Conservation (phyloP, 2,329 filamentous ascomycete genomes). For the Aspergillus novoparasiticus region DNA sequence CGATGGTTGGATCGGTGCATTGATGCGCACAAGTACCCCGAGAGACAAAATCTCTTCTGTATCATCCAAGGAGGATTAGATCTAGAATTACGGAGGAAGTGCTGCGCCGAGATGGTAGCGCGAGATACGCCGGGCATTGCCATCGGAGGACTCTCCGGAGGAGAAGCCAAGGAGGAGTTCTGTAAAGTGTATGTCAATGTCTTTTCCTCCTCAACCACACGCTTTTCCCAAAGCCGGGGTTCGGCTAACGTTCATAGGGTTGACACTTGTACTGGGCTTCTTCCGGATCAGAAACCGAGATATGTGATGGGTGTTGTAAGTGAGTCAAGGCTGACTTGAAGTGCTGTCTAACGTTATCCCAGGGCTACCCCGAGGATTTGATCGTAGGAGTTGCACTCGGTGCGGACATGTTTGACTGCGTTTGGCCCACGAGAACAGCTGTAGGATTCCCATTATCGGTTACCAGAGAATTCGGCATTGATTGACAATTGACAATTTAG, state of each 20-base stretch:
- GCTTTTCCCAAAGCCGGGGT: neutral
- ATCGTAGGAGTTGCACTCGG: slow-evolving; percentile 91
- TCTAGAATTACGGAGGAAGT: slow-evolving; percentile 79
- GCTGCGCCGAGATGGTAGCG: slow-evolving; percentile 82
- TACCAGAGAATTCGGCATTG: slow-evolving; percentile 9
- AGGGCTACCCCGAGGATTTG: slow-evolving; percentile 92
- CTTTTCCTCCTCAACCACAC: neutral
- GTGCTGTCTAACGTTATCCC: slow-evolving; percentile 22
- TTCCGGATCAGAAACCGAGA: slow-evolving; percentile 90
- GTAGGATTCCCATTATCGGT: slow-evolving; percentile 43
- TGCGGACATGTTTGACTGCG: slow-evolving; percentile 99
- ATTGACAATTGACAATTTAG: slow-evolving; percentile 28
- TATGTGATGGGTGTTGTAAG: slow-evolving; percentile 95
- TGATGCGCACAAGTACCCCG: slow-evolving; percentile 79
- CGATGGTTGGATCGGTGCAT: slow-evolving; percentile 97
- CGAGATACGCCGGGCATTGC: slow-evolving; percentile 94
- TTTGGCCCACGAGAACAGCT: slow-evolving; percentile 95
- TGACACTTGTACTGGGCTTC: slow-evolving; percentile 76
- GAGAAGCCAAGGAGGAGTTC: slow-evolving; percentile 91
- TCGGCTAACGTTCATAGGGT: slow-evolving; percentile 53
- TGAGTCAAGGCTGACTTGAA: slow-evolving; percentile 1
- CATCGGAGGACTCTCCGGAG: slow-evolving; percentile 91
- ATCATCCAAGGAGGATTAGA: slow-evolving; percentile 97
- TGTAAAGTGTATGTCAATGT: slow-evolving; percentile 67
- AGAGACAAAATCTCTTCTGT: slow-evolving; percentile 90